phyloP scores from a whole-genome alignment of 2,329 filamentous ascomycete genomes.

The Aspergillaceae sp. region DNA sequence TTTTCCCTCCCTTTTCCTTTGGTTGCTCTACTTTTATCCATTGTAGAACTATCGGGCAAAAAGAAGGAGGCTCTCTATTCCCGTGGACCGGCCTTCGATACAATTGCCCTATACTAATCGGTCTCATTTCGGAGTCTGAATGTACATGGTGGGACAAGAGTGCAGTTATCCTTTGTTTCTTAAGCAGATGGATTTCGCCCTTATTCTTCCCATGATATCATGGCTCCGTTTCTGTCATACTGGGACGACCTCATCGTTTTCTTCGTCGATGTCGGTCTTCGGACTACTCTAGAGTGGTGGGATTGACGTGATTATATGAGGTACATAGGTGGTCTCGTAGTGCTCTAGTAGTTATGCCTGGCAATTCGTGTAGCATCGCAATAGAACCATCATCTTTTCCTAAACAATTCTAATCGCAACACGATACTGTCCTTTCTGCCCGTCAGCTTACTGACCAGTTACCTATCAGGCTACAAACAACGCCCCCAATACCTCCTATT shows the following conservation, averaged over 20 bases:
- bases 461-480: slow-evolving; percentile 14
- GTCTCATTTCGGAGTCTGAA: slow-evolving; percentile 1
- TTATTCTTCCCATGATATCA: background rate
- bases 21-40: background rate
- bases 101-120: slow-evolving; percentile 47
- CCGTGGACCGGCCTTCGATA: slow-evolving; percentile 49
- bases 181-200: slow-evolving; percentile 28
- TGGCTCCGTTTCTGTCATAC: background rate
- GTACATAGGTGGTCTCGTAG: slow-evolving; percentile 21
- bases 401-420: background rate
- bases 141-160: slow-evolving; percentile 2
- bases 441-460: slow-evolving; percentile 6
- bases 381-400: background rate
- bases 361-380: no score
- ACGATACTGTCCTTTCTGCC: no score
- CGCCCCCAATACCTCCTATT: slow-evolving; percentile 21
- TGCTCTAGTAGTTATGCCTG: background rate
- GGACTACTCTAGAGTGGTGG: slow-evolving; percentile 16
- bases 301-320: slow-evolving; percentile 28
- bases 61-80: slow-evolving; percentile 48
- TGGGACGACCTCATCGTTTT: slow-evolving; percentile 14
- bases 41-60: slow-evolving; percentile 31
- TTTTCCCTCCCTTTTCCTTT: slow-evolving; percentile 1
- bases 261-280: slow-evolving; percentile 11
- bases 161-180: slow-evolving; percentile 26